phyloP scores from a whole-genome alignment of 2,329 filamentous ascomycete species.

The Fusarium compactum region DNA sequence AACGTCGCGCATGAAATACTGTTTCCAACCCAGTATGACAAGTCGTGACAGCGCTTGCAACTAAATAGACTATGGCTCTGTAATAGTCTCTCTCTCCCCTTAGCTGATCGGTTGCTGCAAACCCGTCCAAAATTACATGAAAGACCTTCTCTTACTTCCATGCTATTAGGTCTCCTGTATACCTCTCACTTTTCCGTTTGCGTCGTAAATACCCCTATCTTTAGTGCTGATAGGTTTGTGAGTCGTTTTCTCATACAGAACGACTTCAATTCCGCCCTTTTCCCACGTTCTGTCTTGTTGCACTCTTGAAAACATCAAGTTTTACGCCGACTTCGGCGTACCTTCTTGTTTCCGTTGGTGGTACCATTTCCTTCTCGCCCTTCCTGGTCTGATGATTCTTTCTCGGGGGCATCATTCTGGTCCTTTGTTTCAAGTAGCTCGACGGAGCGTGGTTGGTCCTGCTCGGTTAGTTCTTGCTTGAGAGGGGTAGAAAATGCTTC shows the following conservation, averaged over 20 bases:
- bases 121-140: not conserved
- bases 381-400: not conserved
- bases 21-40: not conserved
- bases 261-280: not conserved
- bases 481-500: not conserved
- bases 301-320: not conserved
- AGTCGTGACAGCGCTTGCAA: not conserved
- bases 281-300: not conserved
- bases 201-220: not conserved
- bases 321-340: not conserved
- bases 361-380: constrained; percentile 8
- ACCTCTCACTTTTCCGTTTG: not conserved
- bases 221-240: not conserved
- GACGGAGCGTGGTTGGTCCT: constrained; percentile 4
- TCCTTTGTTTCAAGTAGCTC: constrained; percentile 10
- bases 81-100: not conserved
- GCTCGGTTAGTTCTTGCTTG: constrained; percentile 4
- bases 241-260: not conserved
- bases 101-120: not conserved
- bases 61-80: not conserved
- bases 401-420: not conserved
- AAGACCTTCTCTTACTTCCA: not conserved
- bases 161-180: not conserved
- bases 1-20: not conserved
- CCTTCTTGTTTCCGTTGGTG: not conserved